Base-by-base conservation (phyloP, 352 stramenopile genomes). In the Aphanomyces euteiches region DNA sequence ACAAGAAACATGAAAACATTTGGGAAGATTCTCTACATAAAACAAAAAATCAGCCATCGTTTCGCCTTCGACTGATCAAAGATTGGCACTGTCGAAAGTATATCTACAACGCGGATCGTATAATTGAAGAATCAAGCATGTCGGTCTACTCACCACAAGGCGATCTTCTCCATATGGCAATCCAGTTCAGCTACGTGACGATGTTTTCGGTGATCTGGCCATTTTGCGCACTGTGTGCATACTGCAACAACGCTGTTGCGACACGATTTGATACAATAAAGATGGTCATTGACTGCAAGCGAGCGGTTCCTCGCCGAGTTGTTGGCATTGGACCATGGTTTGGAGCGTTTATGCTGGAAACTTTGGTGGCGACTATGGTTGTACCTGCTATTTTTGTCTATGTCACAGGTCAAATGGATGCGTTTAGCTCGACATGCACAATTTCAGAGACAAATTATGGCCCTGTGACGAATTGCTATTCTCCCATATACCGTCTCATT, bases 131-230 rank as follows among this genome's bases (percentile, higher is more conserved):
- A 72, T 84, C 79, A 53, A 85, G 79, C 61, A 86, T 88, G 79
- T 74, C 78, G 17, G 76, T 78, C 36, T 88, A 87, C 74, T 79
- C 71, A n/a, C 78, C 81, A 15, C 82, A 80, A 34, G 67, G 77
- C 17, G 81, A 88, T 39, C 65, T 87, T 21, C 72, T 88, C 10
- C 79, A 88, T 68, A 73, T 85, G n/a, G 79, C 77, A 57, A 88
- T 85, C 58, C 81, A 88, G 73, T 88, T 88, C 58, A 86, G 77
- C 66, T 87, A 88, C 77, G 83, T 81, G 19, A 85, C 81, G 67
- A 83, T 88, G 77, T 88, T 88, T 69, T 85, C 78, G 38, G 81
- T 88, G 38, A 78, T 88, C 15, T 87, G 79, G 81, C 79, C 81
- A 4, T 88, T 88, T 56, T 87, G 79, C 70, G 83, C 78, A 13